Base-by-base conservation (phyloP, 495 filamentous ascomycete species). In the Zalerion maritima region DNA sequence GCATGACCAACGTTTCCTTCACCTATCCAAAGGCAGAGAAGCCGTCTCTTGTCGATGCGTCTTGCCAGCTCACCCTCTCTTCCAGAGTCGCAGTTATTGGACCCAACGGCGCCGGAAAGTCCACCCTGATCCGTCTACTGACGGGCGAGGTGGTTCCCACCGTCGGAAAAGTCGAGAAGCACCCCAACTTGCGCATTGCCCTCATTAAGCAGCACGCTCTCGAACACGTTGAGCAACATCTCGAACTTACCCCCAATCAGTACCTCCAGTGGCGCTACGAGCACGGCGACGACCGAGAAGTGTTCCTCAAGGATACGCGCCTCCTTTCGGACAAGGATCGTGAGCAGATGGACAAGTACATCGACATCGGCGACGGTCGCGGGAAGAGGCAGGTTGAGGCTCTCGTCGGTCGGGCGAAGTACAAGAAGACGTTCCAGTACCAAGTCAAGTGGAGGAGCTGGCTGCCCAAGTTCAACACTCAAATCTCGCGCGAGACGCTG, bases 191-290 rank as follows among this genome's bases (percentile, higher is more conserved):
- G 28, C 91, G 91, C 64, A 94, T 99, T 46, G 91, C 91, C 26
- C 96, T 96, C 65, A 94, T 96, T 67, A 94, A 94, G 62, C 91
- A 99, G 59, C 91, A 96, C 50, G 92, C 91, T 12, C 70, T 99
- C 7, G 89, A 99, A 64, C 89, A 96, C 70, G 87, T 99, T 7
- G 86, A 96, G 58, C 91, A 94, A 87, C 89, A 99, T 47, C 68
- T 99, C 40, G 89, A 99, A 52, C 96, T 96, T 71, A 99, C 89
- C 3, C 89, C 89, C 6, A 94, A 87, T 47, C 89, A 99, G 54
- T 99, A 99, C 47, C 67, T 99, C 18, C 87, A 94, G 62, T 99
- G 89, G 89, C 82, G 89, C 36, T 99, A 96, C 46, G 81, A 81
- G 29, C 81, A 94, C 47, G 89, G 89, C 41, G 87, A 94, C 40